phyloP scores from a whole-genome alignment of 805 yeast genomes.

The Candida nitratophila region DNA sequence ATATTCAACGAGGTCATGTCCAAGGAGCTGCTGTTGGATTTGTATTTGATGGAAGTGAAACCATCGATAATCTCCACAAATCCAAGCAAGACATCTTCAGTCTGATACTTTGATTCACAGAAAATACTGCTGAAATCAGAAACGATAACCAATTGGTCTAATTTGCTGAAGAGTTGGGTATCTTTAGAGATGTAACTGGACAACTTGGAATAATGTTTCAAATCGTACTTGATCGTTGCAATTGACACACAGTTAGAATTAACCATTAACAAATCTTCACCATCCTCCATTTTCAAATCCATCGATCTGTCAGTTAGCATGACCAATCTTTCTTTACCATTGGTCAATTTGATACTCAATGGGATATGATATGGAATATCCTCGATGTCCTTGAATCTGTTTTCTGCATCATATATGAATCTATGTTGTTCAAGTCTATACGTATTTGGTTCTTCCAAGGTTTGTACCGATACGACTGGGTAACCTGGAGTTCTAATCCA shows the following conservation, averaged over 20 bases:
- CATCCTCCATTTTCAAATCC: conserved; percentile 7
- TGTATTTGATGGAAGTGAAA: not conserved
- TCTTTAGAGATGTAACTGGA: conserved; percentile 13
- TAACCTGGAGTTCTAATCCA: conserved; percentile 58
- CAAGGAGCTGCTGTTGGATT: not conserved
- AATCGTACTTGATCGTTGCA: conserved; percentile 41
- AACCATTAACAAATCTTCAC: conserved; percentile 10
- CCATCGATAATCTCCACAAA: conserved; percentile 26
- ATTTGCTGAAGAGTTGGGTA: conserved; percentile 14
- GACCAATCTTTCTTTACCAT: conserved; percentile 30
- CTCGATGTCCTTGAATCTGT: conserved; percentile 26
- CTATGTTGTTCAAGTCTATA: conserved; percentile 32
- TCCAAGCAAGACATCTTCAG: conserved; percentile 23
- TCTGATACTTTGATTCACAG: conserved; percentile 23
- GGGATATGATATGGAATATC: conserved; percentile 62
- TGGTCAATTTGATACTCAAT: conserved; percentile 32
- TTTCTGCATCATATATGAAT: conserved; percentile 21
- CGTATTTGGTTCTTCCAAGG: conserved; percentile 19
- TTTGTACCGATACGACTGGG: conserved; percentile 40
- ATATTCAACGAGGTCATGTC: conserved; percentile 10
- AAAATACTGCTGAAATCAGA: conserved; percentile 33
- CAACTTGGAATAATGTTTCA: conserved; percentile 18
- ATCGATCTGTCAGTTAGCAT: conserved; percentile 36
- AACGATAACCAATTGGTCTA: conserved; percentile 31
- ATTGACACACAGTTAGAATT: conserved; percentile 42